A percentile compares a stretch with the other conserved stretches of the same genome.
These are phyloP conservation scores for Beauveria brongniartii DNA, from an alignment of 2,329 filamentous ascomycete species.

Conservation along the genomic window DNA sequence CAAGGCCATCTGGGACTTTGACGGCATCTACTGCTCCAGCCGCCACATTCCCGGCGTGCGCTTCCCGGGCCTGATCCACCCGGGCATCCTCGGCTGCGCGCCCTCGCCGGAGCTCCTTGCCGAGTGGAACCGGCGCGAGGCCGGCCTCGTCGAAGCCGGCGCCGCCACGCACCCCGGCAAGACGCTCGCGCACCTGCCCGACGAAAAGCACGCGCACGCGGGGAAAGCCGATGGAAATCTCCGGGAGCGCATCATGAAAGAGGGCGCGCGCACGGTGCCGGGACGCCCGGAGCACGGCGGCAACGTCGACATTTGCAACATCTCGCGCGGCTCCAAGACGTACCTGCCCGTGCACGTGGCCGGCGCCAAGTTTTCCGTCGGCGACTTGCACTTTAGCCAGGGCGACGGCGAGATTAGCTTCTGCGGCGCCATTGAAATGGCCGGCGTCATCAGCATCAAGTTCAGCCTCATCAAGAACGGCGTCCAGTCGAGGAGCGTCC, in stretches of 20 bases:
- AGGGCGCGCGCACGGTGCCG: conserved; percentile 80
- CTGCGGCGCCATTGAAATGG: conserved; percentile 89
- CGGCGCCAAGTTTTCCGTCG: conserved; percentile 84
- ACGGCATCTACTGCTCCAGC: conserved; percentile 63
- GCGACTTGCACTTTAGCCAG: conserved; percentile 80
- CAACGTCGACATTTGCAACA: conserved; percentile 87
- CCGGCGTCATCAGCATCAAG: conserved; percentile 82
- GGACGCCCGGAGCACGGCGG: conserved; percentile 81
- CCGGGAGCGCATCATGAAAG: conserved; percentile 59
- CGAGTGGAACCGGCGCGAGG: conserved; percentile 79
- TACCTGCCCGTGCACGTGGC: conserved; percentile 81
- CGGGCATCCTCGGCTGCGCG: conserved; percentile 83
- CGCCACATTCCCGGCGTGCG: conserved; percentile 81
- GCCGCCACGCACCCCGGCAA: conserved; percentile 47
- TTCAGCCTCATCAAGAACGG: conserved; percentile 82
- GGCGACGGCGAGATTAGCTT: conserved; percentile 89
- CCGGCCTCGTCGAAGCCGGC: conserved; percentile 60
- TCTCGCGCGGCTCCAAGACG: conserved; percentile 70
- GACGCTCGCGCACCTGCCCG: conserved; percentile 69
- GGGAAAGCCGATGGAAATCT: conserved; percentile 52
- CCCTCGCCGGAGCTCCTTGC: conserved; percentile 70
- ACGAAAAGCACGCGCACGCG: conserved; percentile 64
- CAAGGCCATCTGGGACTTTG: conserved; percentile 54
- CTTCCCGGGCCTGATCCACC: conserved; percentile 84
- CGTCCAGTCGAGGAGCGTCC: conserved; percentile 64